These are phyloP conservation scores for Fonsecaea pedrosoi DNA, from an alignment of 2,329 filamentous ascomycete genomes.

Conservation along the genomic window DNA sequence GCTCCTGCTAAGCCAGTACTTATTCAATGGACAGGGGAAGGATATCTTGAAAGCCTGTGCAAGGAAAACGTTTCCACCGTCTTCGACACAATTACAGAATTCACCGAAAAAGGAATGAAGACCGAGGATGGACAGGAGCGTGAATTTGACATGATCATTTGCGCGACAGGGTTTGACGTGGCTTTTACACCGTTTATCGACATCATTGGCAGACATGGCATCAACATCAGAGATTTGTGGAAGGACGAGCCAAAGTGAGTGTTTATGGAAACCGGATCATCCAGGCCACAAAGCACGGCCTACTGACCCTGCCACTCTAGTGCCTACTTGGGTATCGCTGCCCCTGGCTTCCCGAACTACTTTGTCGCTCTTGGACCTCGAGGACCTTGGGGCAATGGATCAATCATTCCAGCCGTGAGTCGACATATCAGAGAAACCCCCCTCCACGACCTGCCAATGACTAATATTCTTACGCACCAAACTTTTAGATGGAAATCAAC, in stretches of 20 bases:
- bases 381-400: slow-evolving; percentile 51
- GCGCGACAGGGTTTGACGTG: neutral
- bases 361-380: slow-evolving; percentile 62
- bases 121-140: no score
- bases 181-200: slow-evolving; percentile 40
- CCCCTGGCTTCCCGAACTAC: slow-evolving; percentile 55
- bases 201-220: slow-evolving; percentile 42
- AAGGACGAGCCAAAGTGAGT: slow-evolving; percentile 14
- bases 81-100: no score
- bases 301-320: slow-evolving; percentile 37
- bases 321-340: slow-evolving; percentile 51
- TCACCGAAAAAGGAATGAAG: no score
- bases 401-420: slow-evolving; percentile 4
- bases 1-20: no score
- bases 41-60: no score
- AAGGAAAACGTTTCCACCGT: no score
- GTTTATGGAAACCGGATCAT: no score
- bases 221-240: slow-evolving; percentile 39
- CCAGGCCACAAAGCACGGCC: no score
- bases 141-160: neutral
- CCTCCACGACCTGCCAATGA: no score
- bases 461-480: no score
- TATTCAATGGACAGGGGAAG: no score
- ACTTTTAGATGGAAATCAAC: no score
- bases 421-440: neutral